Percentiles rank a stretch among this genome's conserved stretches.
These are phyloP conservation scores for Calocera cornea DNA, from an alignment of 768 basidiomycete species.

Conservation along the genomic window DNA sequence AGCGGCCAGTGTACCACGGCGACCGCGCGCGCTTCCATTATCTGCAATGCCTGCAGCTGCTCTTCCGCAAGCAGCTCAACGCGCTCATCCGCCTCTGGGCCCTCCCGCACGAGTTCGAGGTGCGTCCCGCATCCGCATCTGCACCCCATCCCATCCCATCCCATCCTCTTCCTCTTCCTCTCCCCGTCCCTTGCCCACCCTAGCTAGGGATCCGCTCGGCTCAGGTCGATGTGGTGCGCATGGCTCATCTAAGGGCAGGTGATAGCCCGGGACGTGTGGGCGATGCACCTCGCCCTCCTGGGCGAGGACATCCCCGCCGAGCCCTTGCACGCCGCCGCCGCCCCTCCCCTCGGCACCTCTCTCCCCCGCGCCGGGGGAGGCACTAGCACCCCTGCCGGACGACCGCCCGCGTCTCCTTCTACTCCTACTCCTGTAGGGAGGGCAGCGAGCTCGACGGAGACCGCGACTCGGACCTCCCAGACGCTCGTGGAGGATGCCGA, in stretches of 20 bases:
- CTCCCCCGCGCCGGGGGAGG: no score
- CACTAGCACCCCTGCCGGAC: no score
- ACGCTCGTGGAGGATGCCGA: no score
- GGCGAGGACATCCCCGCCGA: conserved; percentile 46
- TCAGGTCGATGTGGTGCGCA: no score
- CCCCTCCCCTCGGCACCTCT: background rate
- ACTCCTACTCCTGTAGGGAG: no score
- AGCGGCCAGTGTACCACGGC: conserved; percentile 63
- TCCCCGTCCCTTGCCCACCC: conserved; percentile 2
- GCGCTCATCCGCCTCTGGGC: conserved; percentile 49
- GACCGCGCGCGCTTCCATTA: conserved; percentile 63
- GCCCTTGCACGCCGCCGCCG: conserved; percentile 22
- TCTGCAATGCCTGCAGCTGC: conserved; percentile 69
- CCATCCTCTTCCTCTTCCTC: no score
- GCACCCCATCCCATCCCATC: no score
- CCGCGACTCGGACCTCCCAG: background rate
- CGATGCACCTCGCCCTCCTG: conserved; percentile 50
- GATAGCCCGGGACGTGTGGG: conserved; percentile 72
- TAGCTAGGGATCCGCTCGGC: no score
- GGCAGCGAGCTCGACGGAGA: conserved; percentile 6
- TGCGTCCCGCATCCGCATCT: no score
- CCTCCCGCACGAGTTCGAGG: conserved; percentile 73
- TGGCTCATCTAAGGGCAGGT: conserved; percentile 30
- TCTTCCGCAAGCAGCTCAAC: conserved; percentile 63
- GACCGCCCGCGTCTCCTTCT: no score